phyloP scores from a whole-genome alignment of 2,329 filamentous ascomycete species.

The Hymenoscyphus salicellus region DNA sequence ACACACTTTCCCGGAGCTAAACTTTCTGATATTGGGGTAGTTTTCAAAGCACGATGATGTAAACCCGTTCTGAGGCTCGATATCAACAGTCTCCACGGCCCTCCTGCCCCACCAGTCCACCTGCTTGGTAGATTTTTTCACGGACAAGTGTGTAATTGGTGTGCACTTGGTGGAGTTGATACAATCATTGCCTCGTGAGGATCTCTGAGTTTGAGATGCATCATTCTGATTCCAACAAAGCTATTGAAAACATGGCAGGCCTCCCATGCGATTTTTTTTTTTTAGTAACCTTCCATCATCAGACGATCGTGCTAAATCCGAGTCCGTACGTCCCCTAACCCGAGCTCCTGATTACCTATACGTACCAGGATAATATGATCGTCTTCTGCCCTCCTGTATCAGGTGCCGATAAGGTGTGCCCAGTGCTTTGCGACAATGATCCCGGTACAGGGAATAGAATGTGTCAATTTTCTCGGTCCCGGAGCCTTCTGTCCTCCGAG shows the following conservation, averaged over 20 bases:
- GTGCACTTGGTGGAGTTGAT: background rate
- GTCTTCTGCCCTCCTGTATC: background rate
- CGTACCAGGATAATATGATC: background rate
- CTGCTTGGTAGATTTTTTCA: background rate
- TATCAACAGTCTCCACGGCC: background rate
- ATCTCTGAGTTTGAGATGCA: background rate
- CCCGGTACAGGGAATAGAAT: background rate
- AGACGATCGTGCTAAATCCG: background rate
- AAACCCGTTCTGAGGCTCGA: background rate
- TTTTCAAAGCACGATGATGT: background rate
- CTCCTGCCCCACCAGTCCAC: background rate
- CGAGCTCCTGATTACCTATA: background rate
- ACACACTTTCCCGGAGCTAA: background rate
- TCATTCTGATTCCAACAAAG: background rate
- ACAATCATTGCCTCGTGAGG: background rate
- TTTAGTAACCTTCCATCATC: background rate
- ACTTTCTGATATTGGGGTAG: background rate
- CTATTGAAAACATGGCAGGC: background rate
- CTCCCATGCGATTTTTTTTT: background rate
- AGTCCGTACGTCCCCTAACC: background rate
- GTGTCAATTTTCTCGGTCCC: background rate
- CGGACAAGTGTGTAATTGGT: background rate
- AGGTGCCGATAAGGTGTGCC: background rate
- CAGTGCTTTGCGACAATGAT: background rate
- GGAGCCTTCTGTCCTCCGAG: background rate